A percentile compares a stretch with the other conserved stretches of the same genome.
Conservation (phyloP, 371 early-diverging fungal species). For the Chytridium lagenaria region DNA sequence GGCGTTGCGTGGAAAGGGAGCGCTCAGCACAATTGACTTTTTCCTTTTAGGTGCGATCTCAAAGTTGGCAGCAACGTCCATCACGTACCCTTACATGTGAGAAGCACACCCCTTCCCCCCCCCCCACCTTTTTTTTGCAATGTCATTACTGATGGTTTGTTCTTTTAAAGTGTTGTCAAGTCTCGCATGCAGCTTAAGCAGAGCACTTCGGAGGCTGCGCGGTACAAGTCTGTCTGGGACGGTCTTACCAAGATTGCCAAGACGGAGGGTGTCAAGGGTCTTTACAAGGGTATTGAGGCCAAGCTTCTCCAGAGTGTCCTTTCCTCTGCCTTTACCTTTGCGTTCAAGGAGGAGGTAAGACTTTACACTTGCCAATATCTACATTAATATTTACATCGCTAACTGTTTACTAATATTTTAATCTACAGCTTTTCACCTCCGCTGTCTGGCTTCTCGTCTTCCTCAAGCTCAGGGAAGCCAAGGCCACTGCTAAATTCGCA, state of each 20-base stretch:
- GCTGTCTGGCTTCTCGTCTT: constrained; percentile 45
- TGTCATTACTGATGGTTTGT: no score
- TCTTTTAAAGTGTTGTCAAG: constrained; percentile 92
- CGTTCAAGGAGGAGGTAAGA: constrained; percentile 59
- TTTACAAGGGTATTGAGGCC: constrained; percentile 91
- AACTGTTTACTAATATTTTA: no score
- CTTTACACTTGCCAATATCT: no score
- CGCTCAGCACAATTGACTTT: constrained; percentile 83
- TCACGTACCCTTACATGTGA: constrained; percentile 97
- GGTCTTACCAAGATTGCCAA: constrained; percentile 90
- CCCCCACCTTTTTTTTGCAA: no score
- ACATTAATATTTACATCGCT: no score
- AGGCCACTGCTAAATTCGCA: constrained; percentile 21
- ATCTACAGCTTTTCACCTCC: constrained; percentile 40
- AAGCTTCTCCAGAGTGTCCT: constrained; percentile 91
- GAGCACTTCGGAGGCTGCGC: constrained; percentile 65
- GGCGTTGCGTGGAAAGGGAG: constrained; percentile 54
- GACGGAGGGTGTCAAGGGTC: constrained; percentile 77
- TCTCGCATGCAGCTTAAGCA: constrained; percentile 95
- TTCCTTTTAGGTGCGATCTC: constrained; percentile 93
- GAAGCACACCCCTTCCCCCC: no score
- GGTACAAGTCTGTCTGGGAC: constrained; percentile 83
- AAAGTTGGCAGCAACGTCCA: constrained; percentile 91
- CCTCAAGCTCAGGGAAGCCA: constrained; percentile 42
- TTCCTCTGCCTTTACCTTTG: constrained; percentile 91